phyloP scores from a whole-genome alignment of 2,329 filamentous ascomycete genomes.

The Pleurostoma richardsiae region DNA sequence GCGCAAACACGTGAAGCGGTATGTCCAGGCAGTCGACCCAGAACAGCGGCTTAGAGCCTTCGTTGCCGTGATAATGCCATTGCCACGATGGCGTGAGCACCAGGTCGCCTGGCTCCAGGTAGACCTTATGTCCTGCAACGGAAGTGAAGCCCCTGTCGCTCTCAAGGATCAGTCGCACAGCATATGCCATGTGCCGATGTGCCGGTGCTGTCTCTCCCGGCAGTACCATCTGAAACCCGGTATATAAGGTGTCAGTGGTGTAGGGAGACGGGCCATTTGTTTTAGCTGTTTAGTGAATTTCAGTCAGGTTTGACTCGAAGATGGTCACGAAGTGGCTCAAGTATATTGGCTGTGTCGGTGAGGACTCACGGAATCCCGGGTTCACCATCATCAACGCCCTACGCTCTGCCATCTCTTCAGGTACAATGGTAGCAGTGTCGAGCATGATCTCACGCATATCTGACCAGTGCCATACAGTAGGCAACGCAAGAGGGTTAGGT shows the following conservation, averaged over 20 bases:
- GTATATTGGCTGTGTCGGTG: no score
- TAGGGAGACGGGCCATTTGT: neutral
- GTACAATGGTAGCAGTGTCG: neutral
- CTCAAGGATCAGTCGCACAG: slow-evolving; percentile 39
- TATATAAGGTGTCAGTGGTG: slow-evolving; percentile 3
- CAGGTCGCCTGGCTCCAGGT: slow-evolving; percentile 37
- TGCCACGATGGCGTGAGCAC: slow-evolving; percentile 42
- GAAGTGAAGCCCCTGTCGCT: slow-evolving; percentile 35
- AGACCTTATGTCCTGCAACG: slow-evolving; percentile 33
- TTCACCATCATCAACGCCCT: neutral
- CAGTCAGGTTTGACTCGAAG: no score
- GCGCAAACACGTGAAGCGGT: neutral
- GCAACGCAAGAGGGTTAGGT: neutral
- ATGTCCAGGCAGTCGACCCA: neutral
- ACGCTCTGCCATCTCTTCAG: neutral
- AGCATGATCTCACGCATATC: neutral
- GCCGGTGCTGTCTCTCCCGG: slow-evolving; percentile 36
- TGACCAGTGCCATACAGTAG: neutral
- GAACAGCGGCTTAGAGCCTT: slow-evolving; percentile 21
- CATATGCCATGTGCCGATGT: slow-evolving; percentile 38
- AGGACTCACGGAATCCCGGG: neutral
- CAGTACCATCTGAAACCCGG: slow-evolving; percentile 30
- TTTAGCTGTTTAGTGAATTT: no score
- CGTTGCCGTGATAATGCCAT: slow-evolving; percentile 42
- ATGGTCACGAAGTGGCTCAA: no score